Evolutionary conservation across 345 rosid species (phyloP).

Genomic region (Raphanus sativus): DNA sequence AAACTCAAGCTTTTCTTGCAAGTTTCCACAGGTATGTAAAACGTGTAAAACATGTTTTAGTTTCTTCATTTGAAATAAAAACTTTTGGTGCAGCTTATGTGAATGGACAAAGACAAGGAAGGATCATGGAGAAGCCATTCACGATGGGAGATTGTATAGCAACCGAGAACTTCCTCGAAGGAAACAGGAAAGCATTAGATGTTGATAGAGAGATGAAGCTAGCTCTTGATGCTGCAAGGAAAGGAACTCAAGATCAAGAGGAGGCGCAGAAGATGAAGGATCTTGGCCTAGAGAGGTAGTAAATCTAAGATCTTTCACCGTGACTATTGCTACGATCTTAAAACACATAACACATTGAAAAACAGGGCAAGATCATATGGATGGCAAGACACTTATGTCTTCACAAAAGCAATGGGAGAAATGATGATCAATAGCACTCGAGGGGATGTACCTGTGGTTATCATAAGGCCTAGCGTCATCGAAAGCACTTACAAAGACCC

Average conservation of each 20-base stretch:
- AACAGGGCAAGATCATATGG: slow-evolving; percentile 81
- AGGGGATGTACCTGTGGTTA: slow-evolving; percentile 78
- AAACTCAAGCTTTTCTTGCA: slow-evolving; percentile 73
- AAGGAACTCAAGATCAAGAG: slow-evolving; percentile 40
- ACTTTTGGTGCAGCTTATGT: slow-evolving; percentile 61
- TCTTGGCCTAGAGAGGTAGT: slow-evolving; percentile 78
- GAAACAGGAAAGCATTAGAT: slow-evolving; percentile 47
- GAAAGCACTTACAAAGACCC: slow-evolving; percentile 93
- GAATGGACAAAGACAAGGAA: slow-evolving; percentile 94
- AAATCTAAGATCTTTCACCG: not conserved
- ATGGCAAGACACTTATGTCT: slow-evolving; percentile 93
- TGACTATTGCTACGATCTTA: not conserved
- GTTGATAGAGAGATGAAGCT: slow-evolving; percentile 61
- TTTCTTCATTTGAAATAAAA: not conserved
- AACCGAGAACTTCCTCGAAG: slow-evolving; percentile 49
- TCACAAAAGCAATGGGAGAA: slow-evolving; percentile 99
- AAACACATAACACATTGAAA: not conserved
- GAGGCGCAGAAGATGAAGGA: slow-evolving; percentile 69
- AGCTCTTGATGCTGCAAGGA: slow-evolving; percentile 47
- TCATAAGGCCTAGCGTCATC: slow-evolving; percentile 81
- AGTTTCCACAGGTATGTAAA: slow-evolving; percentile 64
- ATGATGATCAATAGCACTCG: slow-evolving; percentile 76
- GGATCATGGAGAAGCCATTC: slow-evolving; percentile 80
- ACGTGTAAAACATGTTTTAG: not conserved
- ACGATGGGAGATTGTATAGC: slow-evolving; percentile 70